phyloP scores from a whole-genome alignment of 164 flowering plant genomes.

The Nymphaea colorata region DNA sequence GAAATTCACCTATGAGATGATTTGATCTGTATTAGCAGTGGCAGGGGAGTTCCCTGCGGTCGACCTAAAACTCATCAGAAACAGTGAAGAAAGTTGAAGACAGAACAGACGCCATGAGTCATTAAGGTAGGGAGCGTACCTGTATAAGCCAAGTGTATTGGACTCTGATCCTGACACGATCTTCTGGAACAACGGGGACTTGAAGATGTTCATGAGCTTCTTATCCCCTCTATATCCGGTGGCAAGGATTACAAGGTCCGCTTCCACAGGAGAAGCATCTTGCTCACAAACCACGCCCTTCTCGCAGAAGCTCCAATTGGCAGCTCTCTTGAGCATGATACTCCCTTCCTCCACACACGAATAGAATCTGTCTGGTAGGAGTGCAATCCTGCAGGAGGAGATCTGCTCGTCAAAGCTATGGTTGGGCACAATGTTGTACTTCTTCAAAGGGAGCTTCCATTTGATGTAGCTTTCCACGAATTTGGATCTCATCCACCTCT shows the following conservation, averaged over 20 bases:
- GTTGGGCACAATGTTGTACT: slow-evolving; percentile 45
- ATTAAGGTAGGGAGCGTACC: slow-evolving; percentile 14
- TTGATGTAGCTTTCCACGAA: slow-evolving; percentile 43
- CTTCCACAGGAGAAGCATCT: slow-evolving; percentile 17
- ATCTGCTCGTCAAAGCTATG: slow-evolving; percentile 33
- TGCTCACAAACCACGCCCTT: slow-evolving; percentile 39
- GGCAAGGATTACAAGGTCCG: slow-evolving; percentile 51
- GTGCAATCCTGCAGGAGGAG: slow-evolving; percentile 23
- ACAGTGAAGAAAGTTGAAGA: too few relatives aligned
- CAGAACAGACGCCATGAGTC: too few relatives aligned
- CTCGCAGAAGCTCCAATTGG: slow-evolving; percentile 34
- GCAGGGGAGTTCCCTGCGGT: too few relatives aligned
- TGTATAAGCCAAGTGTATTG: slow-evolving; percentile 34
- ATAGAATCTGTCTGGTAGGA: slow-evolving; percentile 42
- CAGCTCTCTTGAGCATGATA: slow-evolving; percentile 35
- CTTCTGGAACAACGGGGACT: slow-evolving; percentile 25
- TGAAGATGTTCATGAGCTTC: slow-evolving; percentile 44
- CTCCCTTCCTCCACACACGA: slow-evolving; percentile 51
- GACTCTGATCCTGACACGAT: slow-evolving; percentile 20
- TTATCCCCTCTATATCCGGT: slow-evolving; percentile 47
- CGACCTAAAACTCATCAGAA: too few relatives aligned
- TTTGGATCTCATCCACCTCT: slow-evolving; percentile 60
- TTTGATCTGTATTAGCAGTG: too few relatives aligned
- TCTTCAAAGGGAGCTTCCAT: slow-evolving; percentile 29
- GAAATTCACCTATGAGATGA: too few relatives aligned